Conservation (phyloP, 2,329 filamentous ascomycete species). For the Macroventuria anomochaeta region DNA sequence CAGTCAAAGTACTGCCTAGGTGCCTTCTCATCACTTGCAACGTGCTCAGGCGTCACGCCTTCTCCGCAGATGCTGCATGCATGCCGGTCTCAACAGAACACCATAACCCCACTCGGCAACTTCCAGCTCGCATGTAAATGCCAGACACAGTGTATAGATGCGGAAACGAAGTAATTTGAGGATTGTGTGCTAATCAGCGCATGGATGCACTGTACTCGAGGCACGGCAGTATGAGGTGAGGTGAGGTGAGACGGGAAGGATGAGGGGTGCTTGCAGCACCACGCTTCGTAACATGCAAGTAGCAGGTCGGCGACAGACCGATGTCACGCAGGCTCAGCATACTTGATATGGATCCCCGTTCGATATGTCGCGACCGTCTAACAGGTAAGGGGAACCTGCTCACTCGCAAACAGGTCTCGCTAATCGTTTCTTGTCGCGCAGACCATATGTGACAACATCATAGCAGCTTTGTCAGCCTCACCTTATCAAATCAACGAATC, state of each 20-base stretch:
- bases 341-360: not conserved
- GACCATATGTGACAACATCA: not conserved
- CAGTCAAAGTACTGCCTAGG: not conserved
- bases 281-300: not conserved
- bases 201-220: slow-evolving; percentile 4
- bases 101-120: slow-evolving; percentile 12
- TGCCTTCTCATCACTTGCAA: slow-evolving; percentile 13
- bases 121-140: not conserved
- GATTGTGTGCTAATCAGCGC: not conserved
- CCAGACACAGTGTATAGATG: slow-evolving; percentile 2
- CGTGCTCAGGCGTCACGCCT: slow-evolving; percentile 29
- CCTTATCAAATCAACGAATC: not conserved
- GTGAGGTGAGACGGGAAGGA: slow-evolving; percentile 8
- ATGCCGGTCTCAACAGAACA: slow-evolving; percentile 30
- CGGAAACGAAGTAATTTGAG: not conserved
- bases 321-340: not conserved
- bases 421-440: not conserved
- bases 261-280: slow-evolving; percentile 4
- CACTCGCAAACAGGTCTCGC: slow-evolving; percentile 1
- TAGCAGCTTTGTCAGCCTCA: not conserved
- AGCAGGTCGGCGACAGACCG: not conserved
- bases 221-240: not conserved
- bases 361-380: not conserved
- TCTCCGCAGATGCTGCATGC: slow-evolving; percentile 23
- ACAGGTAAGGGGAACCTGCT: not conserved